These are phyloP conservation scores for Arthrobotrys megalospora DNA, from an alignment of 2,329 filamentous ascomycete genomes.

Conservation along the genomic window DNA sequence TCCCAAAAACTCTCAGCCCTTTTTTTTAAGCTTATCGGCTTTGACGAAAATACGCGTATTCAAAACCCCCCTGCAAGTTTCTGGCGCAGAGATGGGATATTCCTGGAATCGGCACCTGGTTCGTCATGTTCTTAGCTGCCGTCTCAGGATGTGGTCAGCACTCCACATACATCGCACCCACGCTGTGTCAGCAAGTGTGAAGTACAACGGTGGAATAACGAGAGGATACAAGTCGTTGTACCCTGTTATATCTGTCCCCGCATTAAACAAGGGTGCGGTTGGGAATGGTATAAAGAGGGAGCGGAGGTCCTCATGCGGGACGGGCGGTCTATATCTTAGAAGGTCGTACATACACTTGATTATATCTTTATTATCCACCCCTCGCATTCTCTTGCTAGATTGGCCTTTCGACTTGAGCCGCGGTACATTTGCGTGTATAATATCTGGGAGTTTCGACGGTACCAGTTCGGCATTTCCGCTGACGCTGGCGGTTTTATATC, in stretches of 20 bases:
- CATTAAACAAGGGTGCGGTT: slow-evolving; percentile 10
- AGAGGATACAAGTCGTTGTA: slow-evolving; percentile 5
- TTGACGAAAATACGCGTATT: slow-evolving; percentile 11
- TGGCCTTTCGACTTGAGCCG: not conserved
- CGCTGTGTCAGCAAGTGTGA: slow-evolving; percentile 1
- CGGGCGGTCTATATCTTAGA: not conserved
- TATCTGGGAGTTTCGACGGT: not conserved
- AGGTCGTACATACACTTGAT: slow-evolving; percentile 2
- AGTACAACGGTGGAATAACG: not conserved
- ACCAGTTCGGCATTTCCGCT: not conserved
- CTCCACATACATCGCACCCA: slow-evolving; percentile 18
- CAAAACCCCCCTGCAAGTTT: not conserved
- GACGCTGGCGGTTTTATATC: slow-evolving; percentile 8
- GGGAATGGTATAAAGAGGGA: slow-evolving; percentile 32
- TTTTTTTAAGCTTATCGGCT: slow-evolving; percentile 7
- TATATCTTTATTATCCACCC: not conserved
- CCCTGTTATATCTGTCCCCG: slow-evolving; percentile 21
- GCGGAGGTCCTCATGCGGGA: not conserved
- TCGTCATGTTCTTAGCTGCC: slow-evolving; percentile 29
- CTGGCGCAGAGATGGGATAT: slow-evolving; percentile 37
- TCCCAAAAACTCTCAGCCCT: not conserved
- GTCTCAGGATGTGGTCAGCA: slow-evolving; percentile 40
- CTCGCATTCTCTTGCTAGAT: not conserved
- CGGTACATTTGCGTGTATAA: not conserved
- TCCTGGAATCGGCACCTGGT: slow-evolving; percentile 35